Base-by-base conservation (phyloP, 2,329 filamentous ascomycete species). In the Geosmithia morbida region DNA sequence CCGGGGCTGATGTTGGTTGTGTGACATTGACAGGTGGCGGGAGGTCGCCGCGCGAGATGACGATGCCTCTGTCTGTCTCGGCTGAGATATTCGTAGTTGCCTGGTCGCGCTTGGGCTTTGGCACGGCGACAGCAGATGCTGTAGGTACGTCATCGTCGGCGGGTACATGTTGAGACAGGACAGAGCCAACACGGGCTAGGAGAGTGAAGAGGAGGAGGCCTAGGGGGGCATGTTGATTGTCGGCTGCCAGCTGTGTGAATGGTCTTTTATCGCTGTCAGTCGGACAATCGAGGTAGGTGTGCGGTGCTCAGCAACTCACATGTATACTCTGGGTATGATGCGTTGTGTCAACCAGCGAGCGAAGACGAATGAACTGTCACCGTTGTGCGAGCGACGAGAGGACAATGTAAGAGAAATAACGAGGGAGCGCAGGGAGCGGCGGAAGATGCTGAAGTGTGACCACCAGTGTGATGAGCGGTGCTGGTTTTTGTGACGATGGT, bases 401-500 rank as follows among this genome's bases (percentile, higher is more conserved):
- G 33, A 13, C 14, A 16, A 11, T 49, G 8, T 26, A 45, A 64
- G 53, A 17, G 69, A 59, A 20, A 61, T 61, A 16, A 54, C 50
- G 1, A 95, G 66, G 48, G 73, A 72, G 8, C 66, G 65, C 8
- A 83, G 61, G 48, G 79, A 72, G 44, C 85, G 83, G 37, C 86
- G 79, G 53, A 96, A 72, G 52, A 83, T 73, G 47, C 74, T 74
- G 51, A 96, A 78, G 56, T 79, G 77, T 16, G 66, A 60, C 79
- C 85, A 97, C 90, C 90, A 98, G 59, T 79, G 77, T 29, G 81
- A 76, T 51, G 75, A 72, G 48, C 81, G 81, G 63, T 97, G 90
- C 66, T 97, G 90, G 67, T 96, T 97, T 59, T 81, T 83, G 69
- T 96, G 92, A 56, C 88, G 86, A 60, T 87, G 81, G 63, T 82